Conservation (phyloP, 805 yeast species). For the Monosporozyma servazzii region DNA sequence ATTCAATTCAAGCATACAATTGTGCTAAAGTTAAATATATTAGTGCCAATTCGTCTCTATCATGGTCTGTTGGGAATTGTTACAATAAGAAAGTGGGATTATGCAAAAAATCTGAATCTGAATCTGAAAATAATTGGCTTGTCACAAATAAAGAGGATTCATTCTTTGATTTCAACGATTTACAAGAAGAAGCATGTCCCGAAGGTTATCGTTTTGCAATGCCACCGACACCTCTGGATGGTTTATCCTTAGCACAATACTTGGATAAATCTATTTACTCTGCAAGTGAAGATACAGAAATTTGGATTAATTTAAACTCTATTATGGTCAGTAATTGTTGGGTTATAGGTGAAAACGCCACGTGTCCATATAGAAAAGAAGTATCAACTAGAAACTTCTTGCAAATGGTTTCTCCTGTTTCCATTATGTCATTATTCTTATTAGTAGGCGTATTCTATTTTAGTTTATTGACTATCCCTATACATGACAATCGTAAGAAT, state of each 20-base stretch:
- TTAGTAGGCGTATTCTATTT: slow-evolving; percentile 44
- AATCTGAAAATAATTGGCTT: slow-evolving; percentile 39
- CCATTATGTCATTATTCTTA: slow-evolving; percentile 46
- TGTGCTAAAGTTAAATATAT: slow-evolving; percentile 35
- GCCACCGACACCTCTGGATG: slow-evolving; percentile 45
- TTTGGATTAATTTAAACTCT: slow-evolving; percentile 79
- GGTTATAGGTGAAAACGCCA: slow-evolving; percentile 66
- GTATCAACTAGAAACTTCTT: slow-evolving; percentile 49
- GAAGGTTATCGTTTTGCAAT: slow-evolving; percentile 32
- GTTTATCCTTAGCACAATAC: slow-evolving; percentile 21
- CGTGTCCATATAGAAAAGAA: slow-evolving; percentile 65
- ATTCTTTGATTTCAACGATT: slow-evolving; percentile 37
- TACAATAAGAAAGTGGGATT: slow-evolving; percentile 42
- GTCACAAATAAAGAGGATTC: slow-evolving; percentile 27
- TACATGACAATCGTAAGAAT: slow-evolving; percentile 57
- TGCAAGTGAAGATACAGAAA: slow-evolving; percentile 2
- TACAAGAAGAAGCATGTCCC: slow-evolving; percentile 29
- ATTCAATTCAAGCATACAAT: slow-evolving; percentile 30
- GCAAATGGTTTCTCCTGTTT: slow-evolving; percentile 58
- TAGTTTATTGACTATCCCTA: slow-evolving; percentile 54
- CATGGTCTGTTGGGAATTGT: slow-evolving; percentile 67
- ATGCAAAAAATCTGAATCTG: slow-evolving; percentile 40
- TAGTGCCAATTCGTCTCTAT: slow-evolving; percentile 24
- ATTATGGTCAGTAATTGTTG: slow-evolving; percentile 67
- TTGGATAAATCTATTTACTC: slow-evolving; percentile 5